These are phyloP conservation scores for Colletotrichum phormii DNA, from an alignment of 2,329 filamentous ascomycete species.

Conservation along the genomic window DNA sequence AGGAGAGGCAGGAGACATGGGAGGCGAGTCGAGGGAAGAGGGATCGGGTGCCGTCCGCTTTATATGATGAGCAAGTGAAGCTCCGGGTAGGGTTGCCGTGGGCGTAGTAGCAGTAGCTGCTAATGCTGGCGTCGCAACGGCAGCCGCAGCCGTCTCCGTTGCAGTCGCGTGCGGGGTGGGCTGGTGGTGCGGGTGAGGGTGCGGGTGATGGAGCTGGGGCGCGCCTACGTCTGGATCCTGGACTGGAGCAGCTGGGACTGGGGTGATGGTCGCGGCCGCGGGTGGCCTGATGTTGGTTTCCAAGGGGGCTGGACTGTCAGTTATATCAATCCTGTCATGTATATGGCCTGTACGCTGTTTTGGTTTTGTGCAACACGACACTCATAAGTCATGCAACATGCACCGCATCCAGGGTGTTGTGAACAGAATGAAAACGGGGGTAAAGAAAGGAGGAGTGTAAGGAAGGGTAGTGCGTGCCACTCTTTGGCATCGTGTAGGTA, in stretches of 20 bases:
- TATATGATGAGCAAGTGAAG: constrained; percentile 31
- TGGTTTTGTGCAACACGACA: constrained; percentile 17
- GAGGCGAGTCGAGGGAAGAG: not conserved
- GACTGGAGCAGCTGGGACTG: constrained; percentile 15
- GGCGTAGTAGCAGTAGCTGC: constrained; percentile 11
- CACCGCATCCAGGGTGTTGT: not conserved
- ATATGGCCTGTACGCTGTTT: not conserved
- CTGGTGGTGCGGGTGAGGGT: constrained; percentile 20
- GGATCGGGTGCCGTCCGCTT: not conserved
- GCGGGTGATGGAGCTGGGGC: constrained; percentile 9
- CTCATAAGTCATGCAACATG: constrained; percentile 18
- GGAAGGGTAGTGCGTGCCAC: constrained; percentile 15
- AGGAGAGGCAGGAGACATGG: constrained; percentile 15
- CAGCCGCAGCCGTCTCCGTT: constrained; percentile 17
- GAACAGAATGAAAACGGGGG: not conserved
- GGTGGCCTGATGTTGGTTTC: constrained; percentile 32
- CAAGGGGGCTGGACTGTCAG: constrained; percentile 35
- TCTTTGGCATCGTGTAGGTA: constrained; percentile 25
- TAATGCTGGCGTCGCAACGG: constrained; percentile 36
- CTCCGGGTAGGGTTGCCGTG: constrained; percentile 17
- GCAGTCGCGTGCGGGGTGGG: constrained; percentile 32
- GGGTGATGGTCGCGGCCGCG: constrained; percentile 31
- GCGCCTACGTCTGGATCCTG: constrained; percentile 26
- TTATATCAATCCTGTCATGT: constrained; percentile 28
- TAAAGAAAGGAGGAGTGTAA: not conserved